A percentile compares a stretch with the other conserved stretches of the same genome.
Conservation (phyloP, 169 alveolate genomes). For the Plasmodium cynomolgi region DNA sequence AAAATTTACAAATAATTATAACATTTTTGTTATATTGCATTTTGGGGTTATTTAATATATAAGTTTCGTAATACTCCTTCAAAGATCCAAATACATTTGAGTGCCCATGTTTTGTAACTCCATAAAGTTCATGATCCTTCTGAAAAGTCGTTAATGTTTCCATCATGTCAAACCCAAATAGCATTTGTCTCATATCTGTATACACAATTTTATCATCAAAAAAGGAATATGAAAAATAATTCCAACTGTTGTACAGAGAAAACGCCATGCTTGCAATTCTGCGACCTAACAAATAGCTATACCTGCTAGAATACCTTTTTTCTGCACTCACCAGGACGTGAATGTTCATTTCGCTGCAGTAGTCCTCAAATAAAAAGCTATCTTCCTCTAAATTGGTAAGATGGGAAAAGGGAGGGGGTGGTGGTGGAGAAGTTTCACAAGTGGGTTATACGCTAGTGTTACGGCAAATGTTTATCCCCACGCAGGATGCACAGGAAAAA, state of each 20-base stretch:
- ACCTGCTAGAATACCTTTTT: not conserved
- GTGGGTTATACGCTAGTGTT: not conserved
- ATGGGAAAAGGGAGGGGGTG: not conserved
- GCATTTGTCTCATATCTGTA: not conserved
- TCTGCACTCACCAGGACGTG: constrained; percentile 65
- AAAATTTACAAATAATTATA: constrained; percentile 21
- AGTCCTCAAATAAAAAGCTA: not conserved
- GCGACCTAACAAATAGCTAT: not conserved
- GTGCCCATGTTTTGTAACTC: not conserved
- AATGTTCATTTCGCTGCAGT: constrained; percentile 21
- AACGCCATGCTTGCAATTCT: not conserved
- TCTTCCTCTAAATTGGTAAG: not conserved
- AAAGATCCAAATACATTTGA: constrained; percentile 13
- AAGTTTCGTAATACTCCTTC: constrained; percentile 35
- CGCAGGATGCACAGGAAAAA: not conserved
- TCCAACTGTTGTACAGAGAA: not conserved
- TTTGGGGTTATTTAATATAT: constrained; percentile 11
- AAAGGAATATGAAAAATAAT: constrained; percentile 5
- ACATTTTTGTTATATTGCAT: constrained; percentile 1
- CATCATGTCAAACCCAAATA: not conserved
- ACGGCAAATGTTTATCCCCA: not conserved
- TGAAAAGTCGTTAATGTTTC: not conserved
- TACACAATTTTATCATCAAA: constrained; percentile 36
- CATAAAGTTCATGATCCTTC: not conserved
- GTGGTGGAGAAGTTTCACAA: not conserved